Evolutionary conservation across 2,329 filamentous ascomycete genomes (phyloP), one percentile per base, ranked within the genome.

Genomic region (Tricladium varicosporioides): DNA sequence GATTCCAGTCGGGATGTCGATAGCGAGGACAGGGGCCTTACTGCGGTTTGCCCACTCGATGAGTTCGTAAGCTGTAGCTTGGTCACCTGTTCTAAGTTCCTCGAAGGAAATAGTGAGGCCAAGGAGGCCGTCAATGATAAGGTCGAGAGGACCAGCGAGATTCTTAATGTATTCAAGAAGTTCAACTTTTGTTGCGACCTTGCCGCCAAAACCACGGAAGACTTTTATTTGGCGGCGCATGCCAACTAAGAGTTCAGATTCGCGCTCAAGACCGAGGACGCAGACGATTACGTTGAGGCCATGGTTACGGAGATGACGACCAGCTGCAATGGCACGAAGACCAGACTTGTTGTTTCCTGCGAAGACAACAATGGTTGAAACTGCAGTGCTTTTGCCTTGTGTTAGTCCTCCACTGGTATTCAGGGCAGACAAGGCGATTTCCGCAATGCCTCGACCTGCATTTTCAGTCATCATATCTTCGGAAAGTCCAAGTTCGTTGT

Each of bases 341-440:
- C 93, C 92, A 0, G 88, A 92, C 63, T 91, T 91, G 72, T 96
- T 93, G 72, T 97, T 97, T n/a, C 94, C 93, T 0, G 91, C 92
- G n/a, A 97, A 79, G 5, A 97, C 84, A 18, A 96, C 85, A n/a
- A 70, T 65, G 13, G 64, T 70, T n/a, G 65, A 59, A 8, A 69
- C 53, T 74, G 49, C 76, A 74, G 51, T 74, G 70, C 13, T 74
- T 69, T 69, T 69, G 31, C 60, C 61, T 55, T 67, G 61, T 5
- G 58, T 66, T 77, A 54, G 69, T 62, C 27, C 73, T 32, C 48
- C 67, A 40, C 59, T 72, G 47, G 67, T 70, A 70, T 79, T 79
- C 47, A 95, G 76, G 10, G 90, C 83, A 50, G 78, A 80, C 53
- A 95, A 78, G 0, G 91, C 87, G 27, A 92, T 88, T 73, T 96